Evolutionary conservation across 768 basidiomycete genomes (phyloP), one percentile per base, ranked within the genome.

Genomic region (Lentinula aciculospora): DNA sequence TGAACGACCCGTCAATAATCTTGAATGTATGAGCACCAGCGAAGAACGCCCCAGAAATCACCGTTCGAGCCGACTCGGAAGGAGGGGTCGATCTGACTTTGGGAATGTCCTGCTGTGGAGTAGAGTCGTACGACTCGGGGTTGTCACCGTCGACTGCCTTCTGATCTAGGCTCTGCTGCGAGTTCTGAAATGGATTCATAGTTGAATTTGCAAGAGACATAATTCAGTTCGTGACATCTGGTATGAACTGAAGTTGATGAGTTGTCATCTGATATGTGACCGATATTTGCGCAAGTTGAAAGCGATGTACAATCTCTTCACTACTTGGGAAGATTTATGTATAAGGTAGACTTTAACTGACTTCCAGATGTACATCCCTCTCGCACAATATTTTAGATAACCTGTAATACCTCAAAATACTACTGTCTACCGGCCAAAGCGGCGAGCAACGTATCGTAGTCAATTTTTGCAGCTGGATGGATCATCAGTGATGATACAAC

Each of bases 391-490:
- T 27, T n/a, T n/a, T n/a, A n/a, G n/a, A n/a, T n/a, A n/a, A n/a
- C n/a, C n/a, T 13, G 2, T 42, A 9, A 34, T 34, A 9, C 32
- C 32, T 48, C 8, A 48, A n/a, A 17, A 34, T 31, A 34, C 31
- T 53, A 67, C 21, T 63, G 64, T 56, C 66, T 69, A 9, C 74
- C 72, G 15, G 82, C 83, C 46, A 86, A 68, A 12, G 83, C 80
- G 13, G 84, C 75, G 12, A 85, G 72, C 28, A 85, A 71, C 19
- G 79, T 80, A 61, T 85, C 84, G 58, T 81, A 81, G 62, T 85
- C 83, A 46, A 81, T 74, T 73, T 85, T 85, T 49, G 84, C 84
- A 53, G 79, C 84, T 85, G 44, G 29, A 59, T 25, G 56, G 44
- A 29, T 31, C 56, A 12, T 51, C 28, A 8, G 57, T 5, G 17